phyloP scores from a whole-genome alignment of 345 rosid genomes.

The Ceriops tagal region DNA sequence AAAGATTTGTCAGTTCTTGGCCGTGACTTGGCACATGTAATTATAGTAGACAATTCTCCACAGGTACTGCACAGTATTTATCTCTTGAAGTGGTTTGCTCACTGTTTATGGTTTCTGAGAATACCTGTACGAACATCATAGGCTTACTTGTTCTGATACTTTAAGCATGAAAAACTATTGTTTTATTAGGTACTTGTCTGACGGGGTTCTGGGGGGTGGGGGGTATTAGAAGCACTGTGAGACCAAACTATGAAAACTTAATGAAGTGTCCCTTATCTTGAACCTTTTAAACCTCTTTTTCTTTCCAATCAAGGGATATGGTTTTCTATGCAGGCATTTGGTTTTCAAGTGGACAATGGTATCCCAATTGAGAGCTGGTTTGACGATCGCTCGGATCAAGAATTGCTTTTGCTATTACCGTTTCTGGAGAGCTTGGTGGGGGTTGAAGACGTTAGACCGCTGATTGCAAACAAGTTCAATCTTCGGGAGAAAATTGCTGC shows the following conservation, averaged over 20 bases:
- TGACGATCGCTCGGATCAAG: conserved; percentile 72
- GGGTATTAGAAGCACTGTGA: too few relatives aligned
- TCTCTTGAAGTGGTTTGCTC: neutral
- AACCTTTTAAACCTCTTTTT: too few relatives aligned
- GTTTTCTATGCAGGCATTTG: conserved; percentile 65
- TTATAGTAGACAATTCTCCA: conserved; percentile 93
- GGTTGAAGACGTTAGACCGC: conserved; percentile 87
- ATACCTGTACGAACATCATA: too few relatives aligned
- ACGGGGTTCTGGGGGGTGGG: too few relatives aligned
- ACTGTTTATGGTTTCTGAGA: too few relatives aligned
- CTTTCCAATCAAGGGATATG: neutral
- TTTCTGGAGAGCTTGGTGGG: conserved; percentile 88
- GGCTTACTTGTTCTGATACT: too few relatives aligned
- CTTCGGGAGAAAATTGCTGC: conserved; percentile 72
- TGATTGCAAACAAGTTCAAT: conserved; percentile 77
- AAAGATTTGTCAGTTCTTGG: conserved; percentile 94
- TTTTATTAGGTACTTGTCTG: too few relatives aligned
- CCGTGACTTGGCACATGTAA: conserved; percentile 81
- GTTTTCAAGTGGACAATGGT: conserved; percentile 98
- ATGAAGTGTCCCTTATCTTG: too few relatives aligned
- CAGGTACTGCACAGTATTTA: conserved; percentile 52
- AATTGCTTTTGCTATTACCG: conserved; percentile 72
- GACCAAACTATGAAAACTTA: too few relatives aligned
- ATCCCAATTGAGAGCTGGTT: conserved; percentile 99
- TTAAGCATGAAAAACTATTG: too few relatives aligned